phyloP scores from a whole-genome alignment of 2,329 filamentous ascomycete genomes.

The Arthrobotrys entomopaga region DNA sequence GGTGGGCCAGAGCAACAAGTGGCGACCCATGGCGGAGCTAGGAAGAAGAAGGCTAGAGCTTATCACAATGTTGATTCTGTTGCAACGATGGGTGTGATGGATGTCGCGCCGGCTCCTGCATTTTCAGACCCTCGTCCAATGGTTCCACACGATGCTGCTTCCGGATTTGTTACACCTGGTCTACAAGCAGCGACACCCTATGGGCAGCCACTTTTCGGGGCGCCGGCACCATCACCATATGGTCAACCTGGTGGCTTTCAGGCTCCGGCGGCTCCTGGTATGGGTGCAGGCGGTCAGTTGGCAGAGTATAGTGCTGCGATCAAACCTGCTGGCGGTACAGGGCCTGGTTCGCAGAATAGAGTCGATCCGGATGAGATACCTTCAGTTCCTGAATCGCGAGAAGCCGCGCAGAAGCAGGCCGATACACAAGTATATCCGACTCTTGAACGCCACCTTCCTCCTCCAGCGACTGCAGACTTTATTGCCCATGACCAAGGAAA shows the following conservation, averaged over 20 bases:
- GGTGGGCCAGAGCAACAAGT: constrained; percentile 66
- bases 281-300: constrained; percentile 60
- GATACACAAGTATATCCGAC: constrained; percentile 90
- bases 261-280: constrained; percentile 61
- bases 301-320: constrained; percentile 57
- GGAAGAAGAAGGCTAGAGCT: constrained; percentile 93
- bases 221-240: constrained; percentile 64
- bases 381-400: constrained; percentile 85
- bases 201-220: constrained; percentile 65
- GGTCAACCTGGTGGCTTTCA: constrained; percentile 44
- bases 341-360: constrained; percentile 73
- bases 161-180: constrained; percentile 48
- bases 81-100: constrained; percentile 65
- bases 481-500: constrained; percentile 97
- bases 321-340: constrained; percentile 64
- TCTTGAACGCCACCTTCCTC: constrained; percentile 91
- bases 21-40: constrained; percentile 66
- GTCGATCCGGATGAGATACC: constrained; percentile 93
- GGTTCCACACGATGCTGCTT: constrained; percentile 41
- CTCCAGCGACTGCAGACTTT: constrained; percentile 86
- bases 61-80: constrained; percentile 85
- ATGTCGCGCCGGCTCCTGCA: constrained; percentile 62
- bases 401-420: constrained; percentile 83
- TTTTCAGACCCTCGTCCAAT: constrained; percentile 57
- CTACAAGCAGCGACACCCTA: constrained; percentile 32